A percentile compares a stretch with the other conserved stretches of the same genome.
Evolutionary conservation across 495 filamentous ascomycete genomes (phyloP).

Genomic region (Neurospora tetrasperma): DNA sequence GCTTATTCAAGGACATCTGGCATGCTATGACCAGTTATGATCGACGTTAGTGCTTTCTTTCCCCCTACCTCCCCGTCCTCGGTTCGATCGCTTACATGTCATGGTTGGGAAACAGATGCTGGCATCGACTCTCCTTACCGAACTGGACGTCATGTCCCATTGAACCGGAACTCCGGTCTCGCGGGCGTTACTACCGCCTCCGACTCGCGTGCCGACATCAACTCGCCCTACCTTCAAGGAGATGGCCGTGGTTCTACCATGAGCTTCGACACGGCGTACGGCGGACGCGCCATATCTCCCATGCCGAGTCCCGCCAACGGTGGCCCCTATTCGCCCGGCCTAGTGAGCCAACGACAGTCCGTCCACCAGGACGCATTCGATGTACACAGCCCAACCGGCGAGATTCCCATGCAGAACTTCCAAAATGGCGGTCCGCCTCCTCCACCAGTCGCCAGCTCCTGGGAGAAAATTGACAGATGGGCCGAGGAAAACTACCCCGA

Average conservation of each 20-base stretch:
- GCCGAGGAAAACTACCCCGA: conserved; percentile 91
- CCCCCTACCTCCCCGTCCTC: conserved; percentile 10
- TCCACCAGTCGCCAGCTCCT: conserved; percentile 79
- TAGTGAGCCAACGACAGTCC: conserved; percentile 53
- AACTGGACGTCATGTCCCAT: conserved; percentile 68
- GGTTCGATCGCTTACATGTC: conserved; percentile 26
- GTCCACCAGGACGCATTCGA: conserved; percentile 49
- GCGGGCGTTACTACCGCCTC: conserved; percentile 71
- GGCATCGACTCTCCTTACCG: conserved; percentile 79
- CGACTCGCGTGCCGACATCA: conserved; percentile 66
- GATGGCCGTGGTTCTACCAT: conserved; percentile 44
- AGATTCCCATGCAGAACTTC: conserved; percentile 97
- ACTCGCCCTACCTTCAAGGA: conserved; percentile 65
- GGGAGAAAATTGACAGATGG: conserved; percentile 90
- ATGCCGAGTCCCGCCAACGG: conserved; percentile 53
- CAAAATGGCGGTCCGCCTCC: conserved; percentile 82
- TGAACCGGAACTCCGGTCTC: conserved; percentile 56
- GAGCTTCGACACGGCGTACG: conserved; percentile 36
- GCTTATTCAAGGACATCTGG: conserved; percentile 50
- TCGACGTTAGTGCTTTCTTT: conserved; percentile 37
- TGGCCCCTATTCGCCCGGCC: conserved; percentile 79
- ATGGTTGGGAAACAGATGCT: conserved; percentile 50
- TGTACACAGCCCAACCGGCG: conserved; percentile 54
- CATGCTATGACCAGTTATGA: conserved; percentile 81
- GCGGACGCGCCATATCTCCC: conserved; percentile 29